Evolutionary conservation across 805 yeast genomes (phyloP).

Genomic region (Pichia exigua): DNA sequence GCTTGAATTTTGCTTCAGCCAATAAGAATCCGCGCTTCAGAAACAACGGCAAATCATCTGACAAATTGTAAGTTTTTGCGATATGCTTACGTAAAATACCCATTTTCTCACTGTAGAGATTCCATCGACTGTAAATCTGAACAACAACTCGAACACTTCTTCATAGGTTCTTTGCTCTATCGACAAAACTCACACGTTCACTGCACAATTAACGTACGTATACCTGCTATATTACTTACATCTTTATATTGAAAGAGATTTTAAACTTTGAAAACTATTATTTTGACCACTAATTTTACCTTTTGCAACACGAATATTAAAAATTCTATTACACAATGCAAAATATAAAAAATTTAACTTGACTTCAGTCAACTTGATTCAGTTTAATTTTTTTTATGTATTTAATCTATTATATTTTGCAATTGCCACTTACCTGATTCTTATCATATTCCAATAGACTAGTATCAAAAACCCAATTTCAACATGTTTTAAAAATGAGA

Average conservation of each 20-base stretch:
- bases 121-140: neutral
- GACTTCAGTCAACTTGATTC: neutral
- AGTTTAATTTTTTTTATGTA: neutral
- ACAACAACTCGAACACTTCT: neutral
- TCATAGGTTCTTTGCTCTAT: neutral
- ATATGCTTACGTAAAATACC: neutral
- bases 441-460: neutral
- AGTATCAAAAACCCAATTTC: neutral
- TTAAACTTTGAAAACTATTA: neutral
- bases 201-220: neutral
- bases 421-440: neutral
- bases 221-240: neutral
- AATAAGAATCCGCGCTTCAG: neutral
- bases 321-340: neutral
- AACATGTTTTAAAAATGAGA: neutral
- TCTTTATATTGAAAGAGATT: neutral
- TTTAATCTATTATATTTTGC: neutral
- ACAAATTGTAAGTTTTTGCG: neutral
- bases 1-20: neutral
- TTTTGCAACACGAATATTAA: neutral
- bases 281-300: neutral
- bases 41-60: neutral
- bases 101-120: neutral
- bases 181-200: neutral
- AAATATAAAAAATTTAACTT: neutral